Percentiles rank a stretch among this genome's conserved stretches.
phyloP scores from a whole-genome alignment of 176 grass and related monocot species.

The Thalia dealbata region DNA sequence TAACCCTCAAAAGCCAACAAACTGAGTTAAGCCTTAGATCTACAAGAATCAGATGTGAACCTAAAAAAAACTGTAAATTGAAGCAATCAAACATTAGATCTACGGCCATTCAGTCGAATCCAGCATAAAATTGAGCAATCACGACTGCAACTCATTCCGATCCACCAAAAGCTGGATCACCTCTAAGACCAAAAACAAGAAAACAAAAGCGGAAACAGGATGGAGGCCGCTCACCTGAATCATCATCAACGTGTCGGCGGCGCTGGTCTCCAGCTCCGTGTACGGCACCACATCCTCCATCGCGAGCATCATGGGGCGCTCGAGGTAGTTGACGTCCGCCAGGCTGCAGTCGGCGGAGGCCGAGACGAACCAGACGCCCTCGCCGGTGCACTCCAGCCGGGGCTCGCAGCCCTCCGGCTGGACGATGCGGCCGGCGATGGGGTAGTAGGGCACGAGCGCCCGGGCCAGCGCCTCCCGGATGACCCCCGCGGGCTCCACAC shows the following conservation, averaged over 20 bases:
- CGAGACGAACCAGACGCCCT: slow-evolving; percentile 53
- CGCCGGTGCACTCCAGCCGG: slow-evolving; percentile 43
- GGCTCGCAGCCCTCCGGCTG: slow-evolving; percentile 26
- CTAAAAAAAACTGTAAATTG: too few relatives aligned
- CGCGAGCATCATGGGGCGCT: slow-evolving; percentile 9
- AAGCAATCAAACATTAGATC: too few relatives aligned
- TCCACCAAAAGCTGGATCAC: too few relatives aligned
- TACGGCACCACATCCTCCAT: slow-evolving; percentile 14
- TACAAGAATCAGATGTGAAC: background rate
- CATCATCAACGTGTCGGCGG: slow-evolving; percentile 17
- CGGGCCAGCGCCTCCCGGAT: slow-evolving; percentile 6
- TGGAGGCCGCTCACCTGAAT: slow-evolving; percentile 5
- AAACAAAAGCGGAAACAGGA: too few relatives aligned
- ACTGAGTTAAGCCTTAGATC: background rate
- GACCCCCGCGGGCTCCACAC: background rate
- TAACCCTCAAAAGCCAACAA: background rate
- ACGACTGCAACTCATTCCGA: too few relatives aligned
- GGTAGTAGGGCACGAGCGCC: slow-evolving; percentile 34
- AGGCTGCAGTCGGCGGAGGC: slow-evolving; percentile 37
- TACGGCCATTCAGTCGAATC: too few relatives aligned
- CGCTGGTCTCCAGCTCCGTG: background rate
- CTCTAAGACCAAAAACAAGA: too few relatives aligned
- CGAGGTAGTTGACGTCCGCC: slow-evolving; percentile 27
- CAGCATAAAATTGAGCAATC: too few relatives aligned
- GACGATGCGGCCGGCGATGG: slow-evolving; percentile 42